These are phyloP conservation scores for Pyrenochaeta sp. DNA, from an alignment of 2,329 filamentous ascomycete genomes.

Conservation along the genomic window DNA sequence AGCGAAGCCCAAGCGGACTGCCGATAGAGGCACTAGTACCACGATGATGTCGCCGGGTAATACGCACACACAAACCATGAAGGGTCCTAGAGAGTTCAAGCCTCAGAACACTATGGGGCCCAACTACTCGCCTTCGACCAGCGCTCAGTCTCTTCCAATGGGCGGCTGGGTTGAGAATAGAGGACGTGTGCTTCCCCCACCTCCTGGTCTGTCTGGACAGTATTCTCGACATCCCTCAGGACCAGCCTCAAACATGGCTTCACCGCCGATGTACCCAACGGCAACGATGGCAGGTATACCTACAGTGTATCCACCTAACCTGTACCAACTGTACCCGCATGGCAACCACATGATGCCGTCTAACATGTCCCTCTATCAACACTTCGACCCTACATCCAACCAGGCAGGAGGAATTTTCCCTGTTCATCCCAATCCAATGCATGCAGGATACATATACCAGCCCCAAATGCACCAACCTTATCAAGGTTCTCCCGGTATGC, in stretches of 20 bases:
- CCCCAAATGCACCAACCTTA: slow-evolving; percentile 19
- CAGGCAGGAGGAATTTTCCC: slow-evolving; percentile 19
- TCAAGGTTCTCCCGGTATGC: slow-evolving; percentile 1
- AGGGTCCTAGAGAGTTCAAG: slow-evolving; percentile 17
- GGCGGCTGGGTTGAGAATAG: slow-evolving; percentile 32
- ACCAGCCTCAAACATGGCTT: slow-evolving; percentile 15
- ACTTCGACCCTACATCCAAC: slow-evolving; percentile 14
- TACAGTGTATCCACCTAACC: slow-evolving; percentile 10
- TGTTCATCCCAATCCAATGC: slow-evolving; percentile 12
- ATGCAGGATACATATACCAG: slow-evolving; percentile 16
- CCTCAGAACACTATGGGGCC: slow-evolving; percentile 12
- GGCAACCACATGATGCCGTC: slow-evolving; percentile 13
- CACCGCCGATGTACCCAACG: slow-evolving; percentile 20
- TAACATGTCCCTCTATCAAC: slow-evolving; percentile 17
- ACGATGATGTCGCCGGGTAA: slow-evolving; percentile 12
- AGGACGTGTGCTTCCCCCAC: slow-evolving; percentile 14
- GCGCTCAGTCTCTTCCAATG: too few relatives aligned
- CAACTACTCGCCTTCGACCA: too few relatives aligned
- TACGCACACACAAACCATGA: slow-evolving; percentile 12
- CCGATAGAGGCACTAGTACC: slow-evolving; percentile 2
- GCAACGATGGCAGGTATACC: slow-evolving; percentile 18
- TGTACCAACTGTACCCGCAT: slow-evolving; percentile 20
- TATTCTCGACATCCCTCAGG: slow-evolving; percentile 22
- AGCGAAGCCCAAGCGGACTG: too few relatives aligned
- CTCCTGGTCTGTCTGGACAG: slow-evolving; percentile 17